These are phyloP conservation scores for Diaporthe citriasiana DNA, from an alignment of 2,329 filamentous ascomycete species.

Conservation along the genomic window DNA sequence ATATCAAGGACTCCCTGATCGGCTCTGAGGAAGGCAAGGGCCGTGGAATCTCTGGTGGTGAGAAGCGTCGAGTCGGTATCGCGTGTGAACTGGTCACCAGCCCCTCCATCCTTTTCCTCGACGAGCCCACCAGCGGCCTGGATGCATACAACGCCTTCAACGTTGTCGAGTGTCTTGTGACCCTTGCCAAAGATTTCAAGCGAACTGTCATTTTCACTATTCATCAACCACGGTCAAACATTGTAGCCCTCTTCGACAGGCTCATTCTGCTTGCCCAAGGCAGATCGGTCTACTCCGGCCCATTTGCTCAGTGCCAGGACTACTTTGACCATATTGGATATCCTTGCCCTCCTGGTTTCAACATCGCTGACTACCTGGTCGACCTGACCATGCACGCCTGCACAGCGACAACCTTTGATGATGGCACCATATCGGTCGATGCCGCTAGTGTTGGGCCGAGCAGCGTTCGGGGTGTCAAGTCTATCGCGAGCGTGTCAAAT, in stretches of 20 bases:
- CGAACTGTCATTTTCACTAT: slow-evolving; percentile 98
- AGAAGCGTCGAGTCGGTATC: slow-evolving; percentile 96
- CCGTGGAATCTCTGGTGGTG: slow-evolving; percentile 95
- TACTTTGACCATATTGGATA: slow-evolving; percentile 97
- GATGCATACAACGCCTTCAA: slow-evolving; percentile 99
- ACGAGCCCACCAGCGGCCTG: slow-evolving; percentile 95
- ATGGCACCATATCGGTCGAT: slow-evolving; percentile 67
- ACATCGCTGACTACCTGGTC: slow-evolving; percentile 97
- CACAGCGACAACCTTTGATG: slow-evolving; percentile 70
- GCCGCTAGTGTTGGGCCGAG: slow-evolving; percentile 81
- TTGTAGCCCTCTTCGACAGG: slow-evolving; percentile 95
- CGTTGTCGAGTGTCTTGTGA: slow-evolving; percentile 95
- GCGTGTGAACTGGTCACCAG: slow-evolving; percentile 98
- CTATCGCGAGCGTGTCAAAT: slow-evolving; percentile 86
- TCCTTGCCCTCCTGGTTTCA: slow-evolving; percentile 94
- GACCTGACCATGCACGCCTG: slow-evolving; percentile 98
- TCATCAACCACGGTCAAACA: slow-evolving; percentile 97
- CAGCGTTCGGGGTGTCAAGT: slow-evolving; percentile 90
- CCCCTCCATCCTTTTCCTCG: slow-evolving; percentile 95
- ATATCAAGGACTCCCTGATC: slow-evolving; percentile 95
- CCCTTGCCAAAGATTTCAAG: slow-evolving; percentile 94
- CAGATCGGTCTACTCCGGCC: slow-evolving; percentile 92
- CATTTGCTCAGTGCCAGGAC: slow-evolving; percentile 86
- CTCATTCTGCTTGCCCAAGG: slow-evolving; percentile 92
- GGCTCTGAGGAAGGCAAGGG: slow-evolving; percentile 96